These are phyloP conservation scores for Arctostaphylos glauca DNA, from an alignment of 148 eudicot genomes.

Conservation along the genomic window DNA sequence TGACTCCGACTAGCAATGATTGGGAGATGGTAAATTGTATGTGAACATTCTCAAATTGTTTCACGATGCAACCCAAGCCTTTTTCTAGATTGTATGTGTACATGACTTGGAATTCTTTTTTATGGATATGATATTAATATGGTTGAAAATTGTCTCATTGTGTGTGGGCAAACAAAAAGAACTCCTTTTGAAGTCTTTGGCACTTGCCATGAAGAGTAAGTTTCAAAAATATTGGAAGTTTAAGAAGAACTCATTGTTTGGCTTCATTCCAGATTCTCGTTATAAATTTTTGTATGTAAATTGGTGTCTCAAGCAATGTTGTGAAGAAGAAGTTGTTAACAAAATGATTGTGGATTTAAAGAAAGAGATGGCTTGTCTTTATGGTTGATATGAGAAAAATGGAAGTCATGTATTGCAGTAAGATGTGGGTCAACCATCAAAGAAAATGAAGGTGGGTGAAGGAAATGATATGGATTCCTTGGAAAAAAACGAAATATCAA, in stretches of 20 bases:
- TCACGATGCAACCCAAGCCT: background rate
- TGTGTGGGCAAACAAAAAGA: background rate
- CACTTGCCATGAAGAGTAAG: background rate
- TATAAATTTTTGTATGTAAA: background rate
- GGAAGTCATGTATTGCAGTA: background rate
- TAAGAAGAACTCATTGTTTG: background rate
- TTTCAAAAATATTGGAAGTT: slow-evolving; percentile 1
- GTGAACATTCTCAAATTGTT: background rate
- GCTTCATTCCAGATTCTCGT: background rate
- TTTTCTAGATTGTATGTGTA: background rate
- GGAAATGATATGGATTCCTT: background rate
- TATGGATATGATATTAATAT: background rate
- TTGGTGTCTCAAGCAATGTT: background rate
- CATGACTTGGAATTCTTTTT: background rate
- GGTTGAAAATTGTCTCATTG: background rate
- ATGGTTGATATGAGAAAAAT: background rate
- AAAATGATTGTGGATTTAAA: background rate
- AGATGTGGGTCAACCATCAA: background rate
- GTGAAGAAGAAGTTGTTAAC: background rate
- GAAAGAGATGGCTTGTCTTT: background rate
- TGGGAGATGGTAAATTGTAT: background rate
- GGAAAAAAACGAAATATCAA: background rate
- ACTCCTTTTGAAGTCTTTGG: background rate
- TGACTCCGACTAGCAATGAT: background rate
- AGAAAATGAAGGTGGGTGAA: too few relatives aligned